phyloP scores from a whole-genome alignment of 2,329 filamentous ascomycete species.

The Trichoderma polysporum region DNA sequence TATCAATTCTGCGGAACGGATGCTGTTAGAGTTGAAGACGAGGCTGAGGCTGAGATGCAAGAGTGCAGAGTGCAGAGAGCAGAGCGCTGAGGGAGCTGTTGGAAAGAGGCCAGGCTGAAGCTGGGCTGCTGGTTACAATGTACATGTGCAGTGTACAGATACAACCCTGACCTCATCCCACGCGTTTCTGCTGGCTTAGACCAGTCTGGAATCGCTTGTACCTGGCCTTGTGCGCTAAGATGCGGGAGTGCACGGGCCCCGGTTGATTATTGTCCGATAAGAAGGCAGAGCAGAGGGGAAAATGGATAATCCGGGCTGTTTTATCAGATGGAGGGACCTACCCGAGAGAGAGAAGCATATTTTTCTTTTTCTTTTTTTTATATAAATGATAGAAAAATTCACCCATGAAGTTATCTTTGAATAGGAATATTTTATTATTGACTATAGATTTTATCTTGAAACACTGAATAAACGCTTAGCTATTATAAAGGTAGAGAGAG shows the following conservation, averaged over 20 bases:
- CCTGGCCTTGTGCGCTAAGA: constrained; percentile 20
- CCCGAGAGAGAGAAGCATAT: not conserved
- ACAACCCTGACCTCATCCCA: constrained; percentile 21
- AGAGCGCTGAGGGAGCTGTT: not conserved
- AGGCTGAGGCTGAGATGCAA: not conserved
- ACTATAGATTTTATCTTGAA: no score
- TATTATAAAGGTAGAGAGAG: no score
- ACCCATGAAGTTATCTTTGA: not conserved
- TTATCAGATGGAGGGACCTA: not conserved
- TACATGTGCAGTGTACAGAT: not conserved
- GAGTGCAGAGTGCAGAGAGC: not conserved
- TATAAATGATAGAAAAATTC: not conserved
- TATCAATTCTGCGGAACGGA: not conserved
- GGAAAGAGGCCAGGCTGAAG: no score
- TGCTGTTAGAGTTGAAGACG: not conserved
- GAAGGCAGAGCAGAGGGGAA: not conserved
- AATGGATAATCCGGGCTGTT: not conserved
- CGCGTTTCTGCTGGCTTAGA: constrained; percentile 15
- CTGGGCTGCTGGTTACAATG: not conserved
- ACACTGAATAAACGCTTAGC: no score
- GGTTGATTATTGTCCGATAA: constrained; percentile 5
- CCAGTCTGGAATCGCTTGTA: constrained; percentile 19
- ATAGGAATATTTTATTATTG: no score
- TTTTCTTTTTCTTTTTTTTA: no score
- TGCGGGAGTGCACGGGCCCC: constrained; percentile 20